Percentiles rank a stretch among this genome's conserved stretches.
phyloP scores from a whole-genome alignment of 371 early-diverging fungal genomes.

The Zopfochytrium polystomum region DNA sequence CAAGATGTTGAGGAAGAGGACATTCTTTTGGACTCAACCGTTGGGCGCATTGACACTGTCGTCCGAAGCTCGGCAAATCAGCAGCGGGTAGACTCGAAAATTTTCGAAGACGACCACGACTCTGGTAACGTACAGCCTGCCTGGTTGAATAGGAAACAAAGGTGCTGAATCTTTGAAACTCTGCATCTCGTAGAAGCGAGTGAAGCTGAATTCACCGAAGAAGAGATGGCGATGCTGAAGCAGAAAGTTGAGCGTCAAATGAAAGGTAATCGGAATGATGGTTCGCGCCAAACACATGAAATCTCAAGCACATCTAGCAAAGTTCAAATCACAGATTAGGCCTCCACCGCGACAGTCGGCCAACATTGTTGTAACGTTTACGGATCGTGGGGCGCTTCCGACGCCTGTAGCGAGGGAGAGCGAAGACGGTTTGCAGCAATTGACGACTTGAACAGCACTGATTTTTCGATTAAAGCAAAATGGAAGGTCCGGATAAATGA shows the following conservation, averaged over 20 bases:
- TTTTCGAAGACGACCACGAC: too few relatives aligned
- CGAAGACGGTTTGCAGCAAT: slow-evolving; percentile 41
- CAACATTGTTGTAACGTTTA: slow-evolving; percentile 33
- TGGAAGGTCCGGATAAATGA: slow-evolving; percentile 44
- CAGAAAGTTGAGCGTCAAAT: slow-evolving; percentile 32
- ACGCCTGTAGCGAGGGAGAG: slow-evolving; percentile 47
- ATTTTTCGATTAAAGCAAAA: slow-evolving; percentile 33
- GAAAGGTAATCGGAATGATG: slow-evolving; percentile 24
- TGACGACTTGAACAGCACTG: background rate
- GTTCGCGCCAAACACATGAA: background rate
- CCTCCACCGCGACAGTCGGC: slow-evolving; percentile 36
- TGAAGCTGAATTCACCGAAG: slow-evolving; percentile 26
- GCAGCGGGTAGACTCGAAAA: too few relatives aligned
- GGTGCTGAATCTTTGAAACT: too few relatives aligned
- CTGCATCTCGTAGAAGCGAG: too few relatives aligned
- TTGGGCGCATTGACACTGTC: too few relatives aligned
- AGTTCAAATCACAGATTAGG: too few relatives aligned
- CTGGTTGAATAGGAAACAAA: too few relatives aligned
- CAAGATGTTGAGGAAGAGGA: too few relatives aligned
- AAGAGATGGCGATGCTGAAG: slow-evolving; percentile 42
- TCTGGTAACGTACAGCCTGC: too few relatives aligned
- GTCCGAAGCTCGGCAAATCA: too few relatives aligned
- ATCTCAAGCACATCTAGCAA: too few relatives aligned
- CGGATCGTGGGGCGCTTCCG: slow-evolving; percentile 39
- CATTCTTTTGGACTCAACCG: too few relatives aligned